phyloP scores from a whole-genome alignment of 2,329 filamentous ascomycete species.

The Colletotrichum viniferum region DNA sequence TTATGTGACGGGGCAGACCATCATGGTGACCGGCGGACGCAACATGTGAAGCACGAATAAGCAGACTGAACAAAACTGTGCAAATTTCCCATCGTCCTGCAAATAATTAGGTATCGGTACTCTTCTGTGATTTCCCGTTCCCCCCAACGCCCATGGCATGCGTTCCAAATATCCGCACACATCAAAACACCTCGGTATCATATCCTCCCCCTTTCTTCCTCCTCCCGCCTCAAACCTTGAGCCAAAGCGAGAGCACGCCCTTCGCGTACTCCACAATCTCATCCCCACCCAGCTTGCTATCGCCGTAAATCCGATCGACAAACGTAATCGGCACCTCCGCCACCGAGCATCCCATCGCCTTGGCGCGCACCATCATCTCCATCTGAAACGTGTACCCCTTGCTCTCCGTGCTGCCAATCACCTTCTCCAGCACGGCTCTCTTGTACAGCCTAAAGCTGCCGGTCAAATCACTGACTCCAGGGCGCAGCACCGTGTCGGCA shows the following conservation, averaged over 20 bases:
- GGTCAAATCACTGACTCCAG: constrained; percentile 93
- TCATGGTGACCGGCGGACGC: constrained; percentile 81
- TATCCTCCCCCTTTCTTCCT: background rate
- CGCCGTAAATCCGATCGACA: constrained; percentile 93
- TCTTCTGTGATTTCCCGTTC: constrained; percentile 6
- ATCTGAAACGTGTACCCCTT: constrained; percentile 99
- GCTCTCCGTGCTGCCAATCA: constrained; percentile 88
- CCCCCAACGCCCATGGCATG: constrained; percentile 19
- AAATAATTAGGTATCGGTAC: constrained; percentile 22
- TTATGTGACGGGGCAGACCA: constrained; percentile 86
- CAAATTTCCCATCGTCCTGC: background rate
- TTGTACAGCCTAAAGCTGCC: constrained; percentile 96
- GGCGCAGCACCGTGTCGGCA: constrained; percentile 90
- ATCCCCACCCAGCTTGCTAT: constrained; percentile 90
- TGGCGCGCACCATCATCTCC: constrained; percentile 98
- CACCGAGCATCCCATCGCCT: constrained; percentile 92
- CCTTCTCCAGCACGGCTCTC: constrained; percentile 85
- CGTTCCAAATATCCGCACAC: background rate
- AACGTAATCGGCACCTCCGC: constrained; percentile 96
- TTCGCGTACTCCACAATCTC: constrained; percentile 98
- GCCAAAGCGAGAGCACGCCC: constrained; percentile 78
- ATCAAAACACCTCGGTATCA: constrained; percentile 6
- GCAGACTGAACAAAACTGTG: background rate
- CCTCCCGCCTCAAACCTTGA: constrained; percentile 63
- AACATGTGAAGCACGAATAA: constrained; percentile 50